Conservation (phyloP, 208 protist genomes). For the Wallacemonas collosoma region DNA sequence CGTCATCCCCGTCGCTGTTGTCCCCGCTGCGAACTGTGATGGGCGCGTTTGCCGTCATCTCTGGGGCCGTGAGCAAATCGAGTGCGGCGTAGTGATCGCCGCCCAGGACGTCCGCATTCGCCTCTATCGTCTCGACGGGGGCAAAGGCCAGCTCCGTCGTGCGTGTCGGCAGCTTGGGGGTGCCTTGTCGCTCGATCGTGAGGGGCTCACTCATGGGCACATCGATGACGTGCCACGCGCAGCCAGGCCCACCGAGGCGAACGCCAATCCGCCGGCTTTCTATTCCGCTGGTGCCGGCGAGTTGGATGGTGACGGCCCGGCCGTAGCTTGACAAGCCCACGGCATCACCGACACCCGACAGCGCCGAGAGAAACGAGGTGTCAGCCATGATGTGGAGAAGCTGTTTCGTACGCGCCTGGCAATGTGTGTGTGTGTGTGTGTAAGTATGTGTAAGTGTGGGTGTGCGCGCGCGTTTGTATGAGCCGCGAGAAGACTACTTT, state of each 20-base stretch:
- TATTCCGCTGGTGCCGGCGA: slow-evolving; percentile 27
- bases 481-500: too few species aligned
- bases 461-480: not conserved
- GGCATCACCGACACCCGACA: slow-evolving; percentile 43
- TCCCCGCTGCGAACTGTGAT: slow-evolving; percentile 11
- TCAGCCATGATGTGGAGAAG: slow-evolving; percentile 21
- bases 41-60: slow-evolving; percentile 1
- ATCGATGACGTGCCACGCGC: slow-evolving; percentile 40
- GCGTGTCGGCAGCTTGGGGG: slow-evolving; percentile 20
- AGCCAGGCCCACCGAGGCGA: slow-evolving; percentile 57
- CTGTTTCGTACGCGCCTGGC: not conserved
- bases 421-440: not conserved
- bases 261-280: slow-evolving; percentile 28
- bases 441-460: not conserved
- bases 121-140: slow-evolving; percentile 9
- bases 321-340: slow-evolving; percentile 35
- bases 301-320: slow-evolving; percentile 34
- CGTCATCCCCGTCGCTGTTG: slow-evolving; percentile 17
- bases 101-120: slow-evolving; percentile 9
- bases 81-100: slow-evolving; percentile 6
- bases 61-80: slow-evolving; percentile 14
- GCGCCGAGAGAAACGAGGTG: slow-evolving; percentile 39
- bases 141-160: slow-evolving; percentile 49
- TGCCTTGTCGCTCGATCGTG: slow-evolving; percentile 22
- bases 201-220: slow-evolving; percentile 47